Percentiles rank a stretch among this genome's conserved stretches.
Evolutionary conservation across 768 basidiomycete genomes (phyloP).

Genomic region (Lactifluus echinatus): DNA sequence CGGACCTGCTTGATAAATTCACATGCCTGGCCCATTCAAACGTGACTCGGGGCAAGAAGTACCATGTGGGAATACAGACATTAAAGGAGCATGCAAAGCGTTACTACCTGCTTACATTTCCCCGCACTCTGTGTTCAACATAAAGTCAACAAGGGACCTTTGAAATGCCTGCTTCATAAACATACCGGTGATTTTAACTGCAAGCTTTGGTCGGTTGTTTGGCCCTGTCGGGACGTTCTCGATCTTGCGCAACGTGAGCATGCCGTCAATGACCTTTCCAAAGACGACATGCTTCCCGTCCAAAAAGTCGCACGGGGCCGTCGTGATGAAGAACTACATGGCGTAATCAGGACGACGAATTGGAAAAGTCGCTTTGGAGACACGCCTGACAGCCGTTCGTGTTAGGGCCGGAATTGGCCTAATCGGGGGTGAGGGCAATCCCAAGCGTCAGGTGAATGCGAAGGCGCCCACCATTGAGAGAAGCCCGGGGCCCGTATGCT

Average conservation of each 20-base stretch:
- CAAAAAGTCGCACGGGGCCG: slow-evolving; percentile 88
- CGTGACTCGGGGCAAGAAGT: neutral
- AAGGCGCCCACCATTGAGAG: slow-evolving; percentile 72
- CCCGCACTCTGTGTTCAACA: slow-evolving; percentile 29
- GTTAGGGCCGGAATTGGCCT: slow-evolving; percentile 94
- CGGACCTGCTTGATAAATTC: neutral
- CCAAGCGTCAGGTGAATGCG: neutral
- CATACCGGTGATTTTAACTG: slow-evolving; percentile 80
- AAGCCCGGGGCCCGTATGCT: slow-evolving; percentile 79
- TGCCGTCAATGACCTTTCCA: slow-evolving; percentile 82
- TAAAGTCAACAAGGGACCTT: neutral
- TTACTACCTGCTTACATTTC: slow-evolving; percentile 28
- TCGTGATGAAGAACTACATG: slow-evolving; percentile 89
- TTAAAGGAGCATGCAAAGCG: neutral
- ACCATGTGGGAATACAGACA: neutral
- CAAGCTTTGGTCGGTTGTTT: slow-evolving; percentile 83
- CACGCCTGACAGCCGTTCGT: slow-evolving; percentile 86
- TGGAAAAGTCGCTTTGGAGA: neutral
- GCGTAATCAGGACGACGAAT: neutral
- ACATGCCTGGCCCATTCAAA: neutral
- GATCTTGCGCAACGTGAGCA: slow-evolving; percentile 93
- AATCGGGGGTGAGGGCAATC: slow-evolving; percentile 1
- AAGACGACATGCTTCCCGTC: slow-evolving; percentile 95
- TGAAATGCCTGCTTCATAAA: slow-evolving; percentile 1
- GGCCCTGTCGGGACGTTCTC: slow-evolving; percentile 91